Percentiles rank a stretch among this genome's conserved stretches.
Conservation (phyloP, 805 yeast genomes). For the Starmera quercuum region DNA sequence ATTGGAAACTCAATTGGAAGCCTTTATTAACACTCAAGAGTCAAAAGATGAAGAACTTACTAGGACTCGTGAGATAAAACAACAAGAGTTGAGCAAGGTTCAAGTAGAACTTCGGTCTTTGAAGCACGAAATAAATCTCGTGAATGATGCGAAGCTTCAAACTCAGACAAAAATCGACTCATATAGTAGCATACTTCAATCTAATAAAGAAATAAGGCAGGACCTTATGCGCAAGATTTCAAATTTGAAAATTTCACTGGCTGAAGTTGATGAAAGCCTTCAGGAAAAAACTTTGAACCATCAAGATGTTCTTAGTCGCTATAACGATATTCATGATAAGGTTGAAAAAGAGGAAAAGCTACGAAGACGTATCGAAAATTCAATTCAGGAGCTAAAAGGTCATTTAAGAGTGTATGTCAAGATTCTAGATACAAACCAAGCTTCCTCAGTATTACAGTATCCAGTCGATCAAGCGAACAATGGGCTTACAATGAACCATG, state of each 20-base stretch:
- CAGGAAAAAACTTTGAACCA: conserved; percentile 16
- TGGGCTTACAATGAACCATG: background rate
- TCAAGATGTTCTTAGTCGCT: conserved; percentile 11
- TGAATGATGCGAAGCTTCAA: conserved; percentile 10
- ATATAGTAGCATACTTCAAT: conserved; percentile 8
- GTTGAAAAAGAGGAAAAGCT: conserved; percentile 27
- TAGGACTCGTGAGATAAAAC: conserved; percentile 20
- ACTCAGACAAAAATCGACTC: conserved; percentile 15
- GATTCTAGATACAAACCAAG: background rate
- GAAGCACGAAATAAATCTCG: conserved; percentile 5
- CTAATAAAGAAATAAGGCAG: conserved; percentile 3
- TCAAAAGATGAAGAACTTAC: conserved; percentile 21
- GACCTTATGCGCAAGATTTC: conserved; percentile 17
- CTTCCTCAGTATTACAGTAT: background rate
- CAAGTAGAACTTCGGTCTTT: conserved; percentile 9
- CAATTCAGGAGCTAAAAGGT: conserved; percentile 33
- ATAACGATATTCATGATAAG: conserved; percentile 21
- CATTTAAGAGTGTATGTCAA: conserved; percentile 21
- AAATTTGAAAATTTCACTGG: conserved; percentile 15
- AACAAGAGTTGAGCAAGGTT: conserved; percentile 15
- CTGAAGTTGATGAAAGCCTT: conserved; percentile 13
- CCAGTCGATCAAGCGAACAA: background rate
- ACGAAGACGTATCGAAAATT: conserved; percentile 39
- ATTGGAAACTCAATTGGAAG: conserved; percentile 12
- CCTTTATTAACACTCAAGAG: conserved; percentile 17